phyloP scores from a whole-genome alignment of 495 filamentous ascomycete species.

The Lophiostoma macrostomum region DNA sequence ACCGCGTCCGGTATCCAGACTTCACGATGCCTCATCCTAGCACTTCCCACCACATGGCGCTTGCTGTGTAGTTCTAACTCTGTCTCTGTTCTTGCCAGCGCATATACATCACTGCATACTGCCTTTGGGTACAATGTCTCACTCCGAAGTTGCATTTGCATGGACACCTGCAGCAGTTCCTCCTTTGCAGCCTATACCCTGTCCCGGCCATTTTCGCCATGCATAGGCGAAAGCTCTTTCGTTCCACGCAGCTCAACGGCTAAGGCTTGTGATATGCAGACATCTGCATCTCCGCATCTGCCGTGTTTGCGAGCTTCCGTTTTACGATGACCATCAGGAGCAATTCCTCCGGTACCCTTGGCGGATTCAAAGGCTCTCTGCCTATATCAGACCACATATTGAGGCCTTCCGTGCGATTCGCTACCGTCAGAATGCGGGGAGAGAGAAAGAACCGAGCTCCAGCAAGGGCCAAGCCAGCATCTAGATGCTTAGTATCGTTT shows the following conservation, averaged over 20 bases:
- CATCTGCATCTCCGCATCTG: background rate
- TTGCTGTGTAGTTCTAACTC: no score
- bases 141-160: conserved; percentile 11
- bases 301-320: conserved; percentile 1
- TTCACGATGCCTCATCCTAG: background rate
- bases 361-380: no score
- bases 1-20: no score
- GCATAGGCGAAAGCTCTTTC: conserved; percentile 6
- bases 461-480: conserved; percentile 3
- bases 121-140: conserved; percentile 5
- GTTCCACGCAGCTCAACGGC: background rate
- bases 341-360: no score
- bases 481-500: background rate
- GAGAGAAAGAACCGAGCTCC: background rate
- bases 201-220: conserved; percentile 23
- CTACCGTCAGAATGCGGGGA: no score
- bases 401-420: no score
- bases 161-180: background rate
- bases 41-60: background rate
- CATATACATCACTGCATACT: conserved; percentile 16
- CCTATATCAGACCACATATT: no score
- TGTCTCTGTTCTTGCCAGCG: conserved; percentile 6
- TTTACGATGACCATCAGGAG: background rate
- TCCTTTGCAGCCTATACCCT: conserved; percentile 7
- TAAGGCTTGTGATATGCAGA: background rate